A percentile compares a stretch with the other conserved stretches of the same genome.
phyloP scores from a whole-genome alignment of 2,329 filamentous ascomycete genomes.

The Pseudogymnoascus sp. region DNA sequence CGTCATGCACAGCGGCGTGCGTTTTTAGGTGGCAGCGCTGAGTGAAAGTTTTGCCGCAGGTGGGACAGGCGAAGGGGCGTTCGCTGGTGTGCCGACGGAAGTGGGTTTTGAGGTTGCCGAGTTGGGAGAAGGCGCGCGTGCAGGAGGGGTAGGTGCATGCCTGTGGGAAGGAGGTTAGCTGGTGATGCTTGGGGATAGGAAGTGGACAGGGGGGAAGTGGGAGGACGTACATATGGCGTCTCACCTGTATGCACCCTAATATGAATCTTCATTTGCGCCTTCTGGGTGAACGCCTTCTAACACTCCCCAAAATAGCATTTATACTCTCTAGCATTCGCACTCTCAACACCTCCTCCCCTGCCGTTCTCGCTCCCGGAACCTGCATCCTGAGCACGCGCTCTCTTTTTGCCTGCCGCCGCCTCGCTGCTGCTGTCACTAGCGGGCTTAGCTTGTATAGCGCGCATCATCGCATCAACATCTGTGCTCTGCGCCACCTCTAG shows the following conservation, averaged over 20 bases:
- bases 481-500: slow-evolving; percentile 59
- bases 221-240: slow-evolving; percentile 70
- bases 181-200: not conserved
- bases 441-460: slow-evolving; percentile 58
- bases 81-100: slow-evolving; percentile 81
- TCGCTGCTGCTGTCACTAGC: slow-evolving; percentile 1
- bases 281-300: slow-evolving; percentile 77
- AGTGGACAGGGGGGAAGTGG: not conserved
- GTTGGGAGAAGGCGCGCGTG: slow-evolving; percentile 74
- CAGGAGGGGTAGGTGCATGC: slow-evolving; percentile 63
- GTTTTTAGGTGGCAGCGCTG: slow-evolving; percentile 79
- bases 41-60: slow-evolving; percentile 74
- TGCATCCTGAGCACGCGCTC: too few relatives aligned
- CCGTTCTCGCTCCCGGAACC: not conserved
- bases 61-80: slow-evolving; percentile 70
- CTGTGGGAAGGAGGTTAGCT: slow-evolving; percentile 28
- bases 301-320: slow-evolving; percentile 67
- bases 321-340: slow-evolving; percentile 34
- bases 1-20: slow-evolving; percentile 70
- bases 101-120: slow-evolving; percentile 88
- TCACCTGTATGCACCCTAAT: slow-evolving; percentile 79
- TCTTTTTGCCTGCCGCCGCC: too few relatives aligned
- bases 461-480: slow-evolving; percentile 81
- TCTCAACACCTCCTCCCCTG: too few relatives aligned
- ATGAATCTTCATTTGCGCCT: slow-evolving; percentile 89